A percentile compares a stretch with the other conserved stretches of the same genome.
These are phyloP conservation scores for Diaporthe sp. DNA, from an alignment of 2,329 filamentous ascomycete genomes.

Conservation along the genomic window DNA sequence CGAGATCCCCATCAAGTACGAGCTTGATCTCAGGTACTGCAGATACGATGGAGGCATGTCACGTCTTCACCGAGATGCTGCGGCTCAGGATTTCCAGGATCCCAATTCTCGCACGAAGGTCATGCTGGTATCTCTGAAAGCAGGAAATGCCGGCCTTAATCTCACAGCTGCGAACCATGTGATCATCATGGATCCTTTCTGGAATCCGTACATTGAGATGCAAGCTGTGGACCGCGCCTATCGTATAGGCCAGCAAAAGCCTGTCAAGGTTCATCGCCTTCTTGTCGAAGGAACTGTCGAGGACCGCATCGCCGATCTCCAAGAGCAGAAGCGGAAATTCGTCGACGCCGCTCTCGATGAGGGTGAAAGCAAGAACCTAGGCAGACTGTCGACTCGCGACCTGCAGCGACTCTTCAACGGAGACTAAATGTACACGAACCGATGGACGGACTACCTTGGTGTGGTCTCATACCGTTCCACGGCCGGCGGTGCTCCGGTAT, in stretches of 20 bases:
- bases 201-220: conserved; percentile 94
- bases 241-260: conserved; percentile 82
- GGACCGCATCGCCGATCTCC: conserved; percentile 84
- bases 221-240: conserved; percentile 93
- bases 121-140: conserved; percentile 84
- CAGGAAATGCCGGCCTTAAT: conserved; percentile 88
- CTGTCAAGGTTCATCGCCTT: conserved; percentile 85
- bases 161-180: conserved; percentile 86
- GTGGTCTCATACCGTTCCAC: not conserved
- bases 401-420: conserved; percentile 75
- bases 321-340: conserved; percentile 81
- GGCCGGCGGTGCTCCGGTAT: not conserved
- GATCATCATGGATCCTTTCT: conserved; percentile 90
- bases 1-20: conserved; percentile 75
- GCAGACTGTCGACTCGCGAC: conserved; percentile 74
- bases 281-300: conserved; percentile 85
- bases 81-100: conserved; percentile 75
- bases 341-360: conserved; percentile 87
- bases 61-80: conserved; percentile 72
- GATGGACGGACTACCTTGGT: not conserved
- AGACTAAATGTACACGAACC: not conserved
- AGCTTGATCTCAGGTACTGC: conserved; percentile 66
- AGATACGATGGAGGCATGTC: conserved; percentile 86
- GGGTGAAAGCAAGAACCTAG: conserved; percentile 74
- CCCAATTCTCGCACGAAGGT: conserved; percentile 67